A percentile compares a stretch with the other conserved stretches of the same genome.
Conservation (phyloP, 2,329 filamentous ascomycete species). For the Tolypocladium inflatum region DNA sequence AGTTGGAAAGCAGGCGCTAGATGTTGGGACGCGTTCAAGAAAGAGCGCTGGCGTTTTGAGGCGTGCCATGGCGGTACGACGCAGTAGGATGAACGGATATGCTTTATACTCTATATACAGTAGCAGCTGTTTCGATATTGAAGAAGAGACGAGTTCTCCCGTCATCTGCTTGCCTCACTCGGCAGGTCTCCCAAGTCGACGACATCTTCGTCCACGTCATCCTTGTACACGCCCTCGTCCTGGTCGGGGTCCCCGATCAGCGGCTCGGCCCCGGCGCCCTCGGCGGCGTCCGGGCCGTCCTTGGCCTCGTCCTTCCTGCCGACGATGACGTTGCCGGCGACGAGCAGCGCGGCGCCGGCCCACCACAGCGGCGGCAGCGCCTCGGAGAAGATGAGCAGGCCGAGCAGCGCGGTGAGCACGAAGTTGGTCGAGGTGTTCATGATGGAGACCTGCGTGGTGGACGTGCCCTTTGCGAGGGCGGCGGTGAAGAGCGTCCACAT, state of each 20-base stretch:
- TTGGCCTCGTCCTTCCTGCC: constrained; percentile 53
- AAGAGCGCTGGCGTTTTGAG: neutral
- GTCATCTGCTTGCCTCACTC: constrained; percentile 5
- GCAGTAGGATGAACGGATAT: neutral
- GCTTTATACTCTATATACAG: no score
- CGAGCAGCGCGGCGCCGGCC: constrained; percentile 60
- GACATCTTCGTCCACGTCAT: constrained; percentile 23
- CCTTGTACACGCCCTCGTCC: constrained; percentile 9
- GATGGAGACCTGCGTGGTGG: constrained; percentile 71
- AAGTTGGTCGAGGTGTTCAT: constrained; percentile 80
- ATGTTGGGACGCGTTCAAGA: neutral
- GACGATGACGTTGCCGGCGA: constrained; percentile 71
- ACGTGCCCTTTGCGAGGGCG: constrained; percentile 63
- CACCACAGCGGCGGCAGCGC: constrained; percentile 66
- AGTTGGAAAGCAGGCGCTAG: constrained; percentile 28
- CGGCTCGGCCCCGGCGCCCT: constrained; percentile 18
- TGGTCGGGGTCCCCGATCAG: constrained; percentile 13
- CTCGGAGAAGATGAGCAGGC: constrained; percentile 62
- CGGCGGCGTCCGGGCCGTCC: constrained; percentile 7
- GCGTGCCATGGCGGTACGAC: neutral
- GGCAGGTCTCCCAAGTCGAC: constrained; percentile 21
- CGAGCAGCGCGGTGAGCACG: constrained; percentile 65
- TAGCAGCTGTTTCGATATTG: neutral
- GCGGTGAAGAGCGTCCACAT: constrained; percentile 83
- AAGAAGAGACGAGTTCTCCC: neutral